Percentiles rank a stretch among this genome's conserved stretches.
phyloP scores from a whole-genome alignment of 2,329 filamentous ascomycete genomes.

The Cladosporium sp. region DNA sequence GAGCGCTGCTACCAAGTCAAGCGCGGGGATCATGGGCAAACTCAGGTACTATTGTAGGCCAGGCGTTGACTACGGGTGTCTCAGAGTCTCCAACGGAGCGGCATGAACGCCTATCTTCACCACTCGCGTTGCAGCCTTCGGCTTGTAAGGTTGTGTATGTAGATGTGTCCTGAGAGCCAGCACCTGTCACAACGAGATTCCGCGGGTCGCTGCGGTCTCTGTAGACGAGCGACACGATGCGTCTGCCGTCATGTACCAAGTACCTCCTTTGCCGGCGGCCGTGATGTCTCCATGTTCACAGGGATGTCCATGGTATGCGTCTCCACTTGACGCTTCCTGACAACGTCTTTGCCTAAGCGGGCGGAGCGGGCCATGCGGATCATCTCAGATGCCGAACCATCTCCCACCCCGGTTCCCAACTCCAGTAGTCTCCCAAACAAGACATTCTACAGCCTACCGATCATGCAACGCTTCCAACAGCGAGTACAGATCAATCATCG shows the following conservation, averaged over 20 bases:
- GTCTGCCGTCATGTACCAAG: too few species aligned
- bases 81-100: not conserved
- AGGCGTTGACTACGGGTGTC: not conserved
- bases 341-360: not conserved
- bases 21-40: not conserved
- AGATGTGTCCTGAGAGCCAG: too few species aligned
- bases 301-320: not conserved
- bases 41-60: too few species aligned
- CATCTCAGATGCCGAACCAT: not conserved
- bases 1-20: not conserved
- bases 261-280: too few species aligned
- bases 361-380: constrained; percentile 1
- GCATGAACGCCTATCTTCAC: not conserved
- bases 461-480: not conserved
- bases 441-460: too few species aligned
- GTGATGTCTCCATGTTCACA: not conserved
- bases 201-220: too few species aligned
- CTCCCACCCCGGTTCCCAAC: not conserved
- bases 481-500: not conserved
- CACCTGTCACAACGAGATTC: too few species aligned
- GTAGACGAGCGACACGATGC: too few species aligned
- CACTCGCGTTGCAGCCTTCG: not conserved
- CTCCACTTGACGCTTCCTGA: not conserved
- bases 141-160: too few species aligned
- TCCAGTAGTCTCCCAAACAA: not conserved